Evolutionary conservation across 2,329 filamentous ascomycete species (phyloP), one percentile per base, ranked within the genome.

Genomic region (Fusarium acutatum): DNA sequence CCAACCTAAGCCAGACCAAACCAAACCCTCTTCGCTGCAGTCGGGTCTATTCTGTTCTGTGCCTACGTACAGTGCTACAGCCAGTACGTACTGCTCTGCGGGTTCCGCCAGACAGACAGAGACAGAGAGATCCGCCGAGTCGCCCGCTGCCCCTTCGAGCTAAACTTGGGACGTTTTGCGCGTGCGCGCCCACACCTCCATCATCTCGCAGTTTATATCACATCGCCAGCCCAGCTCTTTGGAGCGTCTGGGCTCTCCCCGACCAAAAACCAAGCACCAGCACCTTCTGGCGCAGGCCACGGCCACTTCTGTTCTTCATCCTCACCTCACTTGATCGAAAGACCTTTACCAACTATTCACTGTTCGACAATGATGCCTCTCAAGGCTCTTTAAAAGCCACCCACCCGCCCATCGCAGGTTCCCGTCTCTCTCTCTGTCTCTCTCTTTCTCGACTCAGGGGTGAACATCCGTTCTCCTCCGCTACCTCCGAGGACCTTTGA

Each of bases 181-280:
- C 73, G 72, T 67, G 74, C 69, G 64, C 72, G 75, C 75, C 75
- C 75, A 76, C 75, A 77, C 74, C 75, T 75, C 75, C 73, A 76
- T 69, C 73, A 77, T 77, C 72, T 75, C 69, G 75, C 64, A 69
- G 64, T 74, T 68, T 69, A 75, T 74, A 74, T 76, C 76, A 77
- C 67, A 77, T 77, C 75, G 69, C 75, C 73, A 75, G 70, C 73
- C 74, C 75, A 77, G 73, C 75, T 77, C 64, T 71, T 60, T 73
- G 64, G 73, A 76, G 75, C 69, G 68, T 64, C 66, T 73, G 69
- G 73, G 73, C 59, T 71, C 58, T 65, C 66, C 64, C 73, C 67
- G 64, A 73, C 67, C 70, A 77, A 72, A 72, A 75, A 61, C 54
- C 59, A 67, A 65, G 52, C 74, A 74, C 67, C 67, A 74, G 68